Evolutionary conservation across 345 rosid genomes (phyloP), one percentile per base, ranked within the genome.

Genomic region (Arabidopsis thaliana): DNA sequence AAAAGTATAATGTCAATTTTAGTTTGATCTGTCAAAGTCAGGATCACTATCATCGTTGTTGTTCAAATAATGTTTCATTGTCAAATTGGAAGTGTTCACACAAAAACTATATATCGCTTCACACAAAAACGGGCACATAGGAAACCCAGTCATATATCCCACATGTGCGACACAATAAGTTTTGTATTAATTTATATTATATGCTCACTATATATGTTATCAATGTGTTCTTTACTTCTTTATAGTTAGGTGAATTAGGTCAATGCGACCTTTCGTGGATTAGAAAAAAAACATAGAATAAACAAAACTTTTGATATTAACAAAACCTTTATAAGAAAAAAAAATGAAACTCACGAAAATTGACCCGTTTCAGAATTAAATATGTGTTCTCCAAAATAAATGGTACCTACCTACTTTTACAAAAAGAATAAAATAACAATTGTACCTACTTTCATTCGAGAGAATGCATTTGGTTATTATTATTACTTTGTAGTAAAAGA

Each of bases 181-280:
- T 44, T 45, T 61, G 64, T 11, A 8, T 52, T 11, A 40, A 11
- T 14, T 25, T 40, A 23, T 59, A 20, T 28, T 20, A 46, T 24
- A 36, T 46, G 58, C 30, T 56, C 16, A 41, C 25, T 40, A 28
- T 51, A 63, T 63, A 41, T 16, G 20, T 38, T 36, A 46, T 57
- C 1, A 65, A 1, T 44, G 44, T 16, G 45, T 49, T 67, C 28
- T 41, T 67, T 67, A 33, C 23, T 49, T 67, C 28, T 41, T 67
- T 67, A 33, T 33, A 61, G 56, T 69, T 76, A 25, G 71, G 80
- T 76, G 75, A 76, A 69, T 62, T 69, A 76, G 71, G 80, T 52
- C 44, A 36, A 69, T 55, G 71, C 12, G 75, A 14, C 80, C 70
- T 69, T 70, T 76, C 65, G 45, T 69, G 16, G 6, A 38, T 14